Evolutionary conservation across 176 grass and related monocot genomes (phyloP).

Genomic region (Aechmea fasciata): DNA sequence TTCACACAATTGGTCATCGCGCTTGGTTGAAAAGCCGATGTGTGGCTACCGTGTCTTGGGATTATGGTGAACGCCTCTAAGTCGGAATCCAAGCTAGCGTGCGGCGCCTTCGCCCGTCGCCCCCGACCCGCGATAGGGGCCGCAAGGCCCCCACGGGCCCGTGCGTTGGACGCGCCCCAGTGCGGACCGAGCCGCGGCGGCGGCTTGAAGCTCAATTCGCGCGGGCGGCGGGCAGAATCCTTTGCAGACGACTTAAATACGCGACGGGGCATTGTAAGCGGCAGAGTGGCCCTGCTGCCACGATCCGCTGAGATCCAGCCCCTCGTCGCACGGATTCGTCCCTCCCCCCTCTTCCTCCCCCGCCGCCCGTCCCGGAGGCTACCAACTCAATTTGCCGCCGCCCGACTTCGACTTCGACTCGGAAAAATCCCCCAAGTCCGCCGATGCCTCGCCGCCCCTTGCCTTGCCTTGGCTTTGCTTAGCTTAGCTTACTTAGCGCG

Average conservation of each 20-base stretch:
- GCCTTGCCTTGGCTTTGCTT: no score
- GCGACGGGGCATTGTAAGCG: conserved; percentile 34
- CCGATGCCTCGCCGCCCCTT: no score
- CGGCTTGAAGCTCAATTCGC: no score
- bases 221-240: conserved; percentile 33
- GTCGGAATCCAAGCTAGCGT: conserved; percentile 29
- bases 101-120: conserved; percentile 4
- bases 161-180: no score
- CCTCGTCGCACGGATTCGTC: conserved; percentile 27
- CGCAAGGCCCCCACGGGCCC: background rate
- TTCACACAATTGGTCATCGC: conserved; percentile 27
- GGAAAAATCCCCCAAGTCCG: no score
- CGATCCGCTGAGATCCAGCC: conserved; percentile 34
- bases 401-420: no score
- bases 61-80: conserved; percentile 35
- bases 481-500: no score
- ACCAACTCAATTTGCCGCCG: no score
- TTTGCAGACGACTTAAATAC: conserved; percentile 59
- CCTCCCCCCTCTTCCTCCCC: background rate
- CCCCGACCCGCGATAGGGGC: background rate
- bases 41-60: conserved; percentile 33
- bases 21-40: conserved; percentile 39
- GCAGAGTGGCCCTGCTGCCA: conserved; percentile 39
- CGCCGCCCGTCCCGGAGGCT: no score
- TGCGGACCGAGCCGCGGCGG: background rate